These are phyloP conservation scores for Lactarius hengduanensis DNA, from an alignment of 768 basidiomycete species.

Conservation along the genomic window DNA sequence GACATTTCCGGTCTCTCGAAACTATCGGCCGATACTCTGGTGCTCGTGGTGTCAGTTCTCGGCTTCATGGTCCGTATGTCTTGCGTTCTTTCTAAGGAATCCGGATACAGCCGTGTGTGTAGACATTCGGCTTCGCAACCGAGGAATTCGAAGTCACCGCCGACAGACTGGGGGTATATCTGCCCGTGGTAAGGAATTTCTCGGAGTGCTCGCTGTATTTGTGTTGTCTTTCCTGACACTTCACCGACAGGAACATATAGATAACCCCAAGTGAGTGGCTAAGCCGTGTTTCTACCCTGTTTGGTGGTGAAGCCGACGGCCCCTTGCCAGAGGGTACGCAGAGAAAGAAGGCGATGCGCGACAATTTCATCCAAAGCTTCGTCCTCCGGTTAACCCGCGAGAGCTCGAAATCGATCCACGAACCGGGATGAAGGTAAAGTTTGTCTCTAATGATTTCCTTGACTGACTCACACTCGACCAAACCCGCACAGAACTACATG, in stretches of 20 bases:
- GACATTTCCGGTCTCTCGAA: constrained; percentile 70
- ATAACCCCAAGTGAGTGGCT: constrained; percentile 62
- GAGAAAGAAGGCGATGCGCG: constrained; percentile 71
- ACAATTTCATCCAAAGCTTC: constrained; percentile 64
- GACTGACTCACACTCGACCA: neutral
- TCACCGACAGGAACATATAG: constrained; percentile 61
- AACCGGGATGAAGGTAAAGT: constrained; percentile 73
- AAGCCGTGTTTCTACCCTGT: neutral
- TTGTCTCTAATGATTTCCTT: neutral
- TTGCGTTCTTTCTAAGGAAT: neutral
- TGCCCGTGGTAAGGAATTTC: constrained; percentile 51
- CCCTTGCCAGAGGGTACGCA: constrained; percentile 54
- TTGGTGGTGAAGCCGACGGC: constrained; percentile 1
- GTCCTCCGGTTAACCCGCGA: constrained; percentile 67
- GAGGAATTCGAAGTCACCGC: constrained; percentile 70
- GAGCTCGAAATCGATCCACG: constrained; percentile 76
- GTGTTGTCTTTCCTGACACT: constrained; percentile 10
- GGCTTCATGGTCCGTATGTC: constrained; percentile 50
- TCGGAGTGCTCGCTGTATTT: neutral
- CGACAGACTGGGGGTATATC: constrained; percentile 73
- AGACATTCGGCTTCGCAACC: constrained; percentile 65
- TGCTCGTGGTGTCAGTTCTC: constrained; percentile 56
- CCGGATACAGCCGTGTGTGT: neutral
- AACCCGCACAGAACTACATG: constrained; percentile 62
- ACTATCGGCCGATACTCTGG: constrained; percentile 60